These are phyloP conservation scores for Paraurostyla sp. DNA, from an alignment of 73 alveolate genomes.

Conservation along the genomic window DNA sequence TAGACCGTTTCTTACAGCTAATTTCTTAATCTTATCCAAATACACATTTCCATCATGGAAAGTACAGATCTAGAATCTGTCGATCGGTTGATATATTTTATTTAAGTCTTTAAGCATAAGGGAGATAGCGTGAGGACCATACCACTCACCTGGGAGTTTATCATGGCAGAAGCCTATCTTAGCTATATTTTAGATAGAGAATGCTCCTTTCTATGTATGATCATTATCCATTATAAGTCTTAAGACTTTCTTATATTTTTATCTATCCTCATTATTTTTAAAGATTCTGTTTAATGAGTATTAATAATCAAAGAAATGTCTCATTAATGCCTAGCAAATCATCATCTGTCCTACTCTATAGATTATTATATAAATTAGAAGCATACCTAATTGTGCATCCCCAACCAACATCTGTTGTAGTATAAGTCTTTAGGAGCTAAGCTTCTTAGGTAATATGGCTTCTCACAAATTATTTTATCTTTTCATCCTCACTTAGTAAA, in stretches of 20 bases:
- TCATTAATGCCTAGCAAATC: slow-evolving; percentile 44
- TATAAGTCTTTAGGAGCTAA: not conserved
- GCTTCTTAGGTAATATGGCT: not conserved
- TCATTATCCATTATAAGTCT: slow-evolving; percentile 21
- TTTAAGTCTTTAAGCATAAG: slow-evolving; percentile 42
- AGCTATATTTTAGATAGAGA: slow-evolving; percentile 26
- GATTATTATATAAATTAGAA: not conserved
- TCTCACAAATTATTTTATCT: not conserved
- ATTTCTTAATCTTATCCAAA: slow-evolving; percentile 13
- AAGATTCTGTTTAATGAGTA: not conserved
- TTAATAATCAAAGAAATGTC: slow-evolving; percentile 24
- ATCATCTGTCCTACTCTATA: slow-evolving; percentile 59
- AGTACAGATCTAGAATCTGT: slow-evolving; percentile 34
- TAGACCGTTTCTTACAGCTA: slow-evolving; percentile 1
- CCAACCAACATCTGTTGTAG: slow-evolving; percentile 58
- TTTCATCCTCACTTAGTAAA: not conserved
- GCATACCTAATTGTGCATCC: slow-evolving; percentile 59
- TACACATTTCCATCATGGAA: slow-evolving; percentile 56
- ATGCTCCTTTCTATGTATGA: slow-evolving; percentile 29
- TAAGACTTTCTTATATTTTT: not conserved
- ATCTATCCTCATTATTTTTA: not conserved
- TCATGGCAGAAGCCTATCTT: slow-evolving; percentile 45
- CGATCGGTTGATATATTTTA: slow-evolving; percentile 37
- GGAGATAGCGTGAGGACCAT: slow-evolving; percentile 54
- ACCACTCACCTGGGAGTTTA: slow-evolving; percentile 66